These are phyloP conservation scores for Populus euphratica DNA, from an alignment of 345 rosid species.

Conservation along the genomic window DNA sequence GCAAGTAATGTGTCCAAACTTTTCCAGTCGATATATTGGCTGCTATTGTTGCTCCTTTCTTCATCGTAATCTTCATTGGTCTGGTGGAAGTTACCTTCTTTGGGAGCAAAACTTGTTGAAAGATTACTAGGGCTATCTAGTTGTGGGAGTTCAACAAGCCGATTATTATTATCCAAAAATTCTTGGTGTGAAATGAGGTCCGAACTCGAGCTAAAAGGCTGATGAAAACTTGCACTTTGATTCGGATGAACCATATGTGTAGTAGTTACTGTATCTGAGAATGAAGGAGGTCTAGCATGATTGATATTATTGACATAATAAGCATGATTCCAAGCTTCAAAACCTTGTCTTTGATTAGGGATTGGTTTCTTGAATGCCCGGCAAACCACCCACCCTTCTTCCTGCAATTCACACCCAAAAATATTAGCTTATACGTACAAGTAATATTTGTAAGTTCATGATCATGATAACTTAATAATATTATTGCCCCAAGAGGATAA, in stretches of 20 bases:
- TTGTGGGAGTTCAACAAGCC: constrained; percentile 56
- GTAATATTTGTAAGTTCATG: background rate
- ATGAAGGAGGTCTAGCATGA: constrained; percentile 19
- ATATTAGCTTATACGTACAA: background rate
- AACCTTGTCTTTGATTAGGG: constrained; percentile 73
- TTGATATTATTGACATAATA: constrained; percentile 35
- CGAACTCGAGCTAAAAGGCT: constrained; percentile 19
- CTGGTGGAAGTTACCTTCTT: constrained; percentile 13
- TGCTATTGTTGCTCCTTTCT: constrained; percentile 33
- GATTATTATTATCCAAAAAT: constrained; percentile 34
- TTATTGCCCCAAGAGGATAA: no score
- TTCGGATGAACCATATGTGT: constrained; percentile 7
- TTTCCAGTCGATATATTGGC: constrained; percentile 58
- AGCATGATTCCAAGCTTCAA: constrained; percentile 59
- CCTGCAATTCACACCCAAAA: constrained; percentile 39
- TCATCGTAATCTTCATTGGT: constrained; percentile 40
- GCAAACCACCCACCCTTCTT: constrained; percentile 98
- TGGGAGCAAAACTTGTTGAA: constrained; percentile 46
- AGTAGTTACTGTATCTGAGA: constrained; percentile 6
- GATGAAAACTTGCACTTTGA: constrained; percentile 20
- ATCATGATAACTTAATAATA: no score
- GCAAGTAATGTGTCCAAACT: constrained; percentile 53
- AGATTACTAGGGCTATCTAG: constrained; percentile 57
- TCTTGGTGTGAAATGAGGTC: constrained; percentile 18
- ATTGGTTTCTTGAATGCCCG: constrained; percentile 82